Evolutionary conservation across 371 early-diverging fungal genomes (phyloP), one percentile per base, ranked within the genome.

Genomic region (Mucor plumbeus): DNA sequence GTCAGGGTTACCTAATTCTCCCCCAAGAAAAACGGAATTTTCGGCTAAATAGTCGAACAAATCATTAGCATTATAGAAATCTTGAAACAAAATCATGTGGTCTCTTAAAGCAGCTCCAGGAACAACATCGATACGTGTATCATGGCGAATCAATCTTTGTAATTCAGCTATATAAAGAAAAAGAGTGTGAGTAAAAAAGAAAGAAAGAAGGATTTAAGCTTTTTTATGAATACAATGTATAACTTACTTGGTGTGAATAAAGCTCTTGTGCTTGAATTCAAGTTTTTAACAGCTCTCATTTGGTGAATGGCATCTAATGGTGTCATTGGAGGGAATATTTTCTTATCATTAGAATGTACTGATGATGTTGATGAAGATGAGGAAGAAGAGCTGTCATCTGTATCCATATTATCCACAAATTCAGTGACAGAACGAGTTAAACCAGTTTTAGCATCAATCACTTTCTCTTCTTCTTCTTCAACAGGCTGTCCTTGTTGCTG

Each of bases 61-160:
- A 31, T 78, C 76, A 54, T 81, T 76, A 11, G 75, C 78, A 53
- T 78, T 71, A 61, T 81, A 78, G 61, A 68, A 78, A 50, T 81
- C 76, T 70, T 74, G 76, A 54, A 71, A 81, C 3, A 78, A 2
- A 31, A 81, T 78, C 81, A 81, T 78, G 34, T 69, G 76, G 44
- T 80, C 81, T 1, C 78, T 71, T 76, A 81, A 71, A 4, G 68
- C 65, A 4, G 76, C 75, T 47, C 81, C 75, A 39, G 81, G 81
- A 11, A 78, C 65, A 1, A 72, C 72, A 53, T 81, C 81, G 58
- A 81, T 78, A 31, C 81, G 72, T 3, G 74, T 67, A 63, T 81
- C 78, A 41, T 81, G 78, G 10, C 73, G 78, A 43, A 75, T 69
- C 26, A 44, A 75, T 44, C 75, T 53, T 66, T 80, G 78, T 14